A percentile compares a stretch with the other conserved stretches of the same genome.
Conservation (phyloP, 2,329 filamentous ascomycete species). For the Thielaviopsis musarum region DNA sequence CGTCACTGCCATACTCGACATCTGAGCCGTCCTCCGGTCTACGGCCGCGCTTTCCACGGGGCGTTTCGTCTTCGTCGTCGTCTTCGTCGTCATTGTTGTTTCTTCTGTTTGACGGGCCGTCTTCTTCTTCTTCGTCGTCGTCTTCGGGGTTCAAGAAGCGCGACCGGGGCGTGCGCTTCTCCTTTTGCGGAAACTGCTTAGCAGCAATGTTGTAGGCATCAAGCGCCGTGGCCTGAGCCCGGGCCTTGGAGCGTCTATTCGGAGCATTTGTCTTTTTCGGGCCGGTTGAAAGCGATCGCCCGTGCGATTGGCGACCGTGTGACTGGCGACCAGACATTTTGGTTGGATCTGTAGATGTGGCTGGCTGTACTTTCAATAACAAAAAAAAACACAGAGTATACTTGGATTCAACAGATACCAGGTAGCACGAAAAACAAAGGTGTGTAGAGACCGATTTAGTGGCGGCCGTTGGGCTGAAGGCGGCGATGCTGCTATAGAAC, state of each 20-base stretch:
- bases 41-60: slow-evolving; percentile 27
- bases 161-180: slow-evolving; percentile 31
- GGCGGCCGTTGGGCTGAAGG: background rate
- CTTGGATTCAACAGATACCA: too few relatives aligned
- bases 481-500: background rate
- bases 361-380: background rate
- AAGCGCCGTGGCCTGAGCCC: slow-evolving; percentile 32
- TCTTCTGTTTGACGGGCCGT: slow-evolving; percentile 19
- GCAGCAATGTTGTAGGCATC: slow-evolving; percentile 42
- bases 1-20: slow-evolving; percentile 63
- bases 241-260: slow-evolving; percentile 30
- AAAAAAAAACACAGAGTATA: too few relatives aligned
- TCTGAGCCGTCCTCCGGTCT: slow-evolving; percentile 29
- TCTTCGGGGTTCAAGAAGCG: slow-evolving; percentile 33
- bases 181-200: slow-evolving; percentile 31
- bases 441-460: background rate
- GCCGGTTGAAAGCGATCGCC: slow-evolving; percentile 21
- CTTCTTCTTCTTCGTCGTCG: slow-evolving; percentile 16
- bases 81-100: slow-evolving; percentile 31
- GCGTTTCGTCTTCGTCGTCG: slow-evolving; percentile 38
- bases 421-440: too few relatives aligned
- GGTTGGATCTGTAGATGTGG: slow-evolving; percentile 9
- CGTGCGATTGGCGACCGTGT: slow-evolving; percentile 35
- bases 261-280: slow-evolving; percentile 4
- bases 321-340: slow-evolving; percentile 42